Percentiles rank a stretch among this genome's conserved stretches.
Evolutionary conservation across 768 basidiomycete species (phyloP).

Genomic region (Tulasnella sp.): DNA sequence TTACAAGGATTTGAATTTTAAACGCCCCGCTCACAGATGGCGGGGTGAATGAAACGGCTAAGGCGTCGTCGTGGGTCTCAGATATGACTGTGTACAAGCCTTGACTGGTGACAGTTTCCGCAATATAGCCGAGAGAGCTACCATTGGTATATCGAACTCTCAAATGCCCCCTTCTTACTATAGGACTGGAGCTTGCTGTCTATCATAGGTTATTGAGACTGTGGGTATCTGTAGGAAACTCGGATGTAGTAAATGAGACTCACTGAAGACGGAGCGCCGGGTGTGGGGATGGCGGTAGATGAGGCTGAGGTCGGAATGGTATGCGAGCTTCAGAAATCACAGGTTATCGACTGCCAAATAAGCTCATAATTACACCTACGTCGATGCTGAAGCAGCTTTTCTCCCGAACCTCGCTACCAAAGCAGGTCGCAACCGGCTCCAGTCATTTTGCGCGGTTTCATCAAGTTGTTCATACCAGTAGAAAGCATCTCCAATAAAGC

Average conservation of each 20-base stretch:
- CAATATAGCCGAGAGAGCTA: no score
- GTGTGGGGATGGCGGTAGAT: background rate
- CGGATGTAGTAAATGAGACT: background rate
- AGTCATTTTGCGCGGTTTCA: background rate
- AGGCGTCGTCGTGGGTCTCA: no score
- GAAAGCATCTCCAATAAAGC: constrained; percentile 13
- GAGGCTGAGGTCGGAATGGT: background rate
- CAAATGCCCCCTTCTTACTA: no score
- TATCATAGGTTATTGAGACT: background rate
- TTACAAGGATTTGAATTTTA: no score
- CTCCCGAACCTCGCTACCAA: constrained; percentile 6
- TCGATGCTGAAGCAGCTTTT: background rate
- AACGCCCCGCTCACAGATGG: no score
- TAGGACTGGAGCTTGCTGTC: background rate
- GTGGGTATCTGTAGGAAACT: background rate
- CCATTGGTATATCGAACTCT: no score
- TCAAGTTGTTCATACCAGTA: constrained; percentile 15
- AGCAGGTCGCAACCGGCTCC: background rate
- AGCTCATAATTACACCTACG: background rate
- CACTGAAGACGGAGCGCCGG: background rate
- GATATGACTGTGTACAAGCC: no score
- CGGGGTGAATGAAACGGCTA: no score
- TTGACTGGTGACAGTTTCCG: no score
- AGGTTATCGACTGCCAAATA: background rate
- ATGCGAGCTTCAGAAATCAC: background rate